phyloP scores from a whole-genome alignment of 306 rosid species.

The Cyclanthera cordifolia region DNA sequence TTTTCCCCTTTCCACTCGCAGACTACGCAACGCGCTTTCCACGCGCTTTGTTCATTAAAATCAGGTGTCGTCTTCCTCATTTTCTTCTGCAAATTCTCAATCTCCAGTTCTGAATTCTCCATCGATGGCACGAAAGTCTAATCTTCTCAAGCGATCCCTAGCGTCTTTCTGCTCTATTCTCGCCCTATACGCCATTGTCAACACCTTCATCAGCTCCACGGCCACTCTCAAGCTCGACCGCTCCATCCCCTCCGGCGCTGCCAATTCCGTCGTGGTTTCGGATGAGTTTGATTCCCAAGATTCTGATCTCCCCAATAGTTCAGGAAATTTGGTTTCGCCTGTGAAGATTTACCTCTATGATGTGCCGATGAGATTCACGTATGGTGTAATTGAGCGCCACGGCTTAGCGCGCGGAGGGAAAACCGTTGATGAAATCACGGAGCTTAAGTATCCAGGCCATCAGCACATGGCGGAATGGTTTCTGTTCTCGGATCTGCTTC shows the following conservation, averaged over 20 bases:
- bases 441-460: conserved; percentile 76
- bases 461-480: conserved; percentile 98
- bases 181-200: conserved; percentile 36
- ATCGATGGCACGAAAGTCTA: conserved; percentile 43
- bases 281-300: not conserved
- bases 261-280: conserved; percentile 21
- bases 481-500: conserved; percentile 46
- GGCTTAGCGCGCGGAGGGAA: conserved; percentile 14
- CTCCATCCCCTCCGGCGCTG: conserved; percentile 19
- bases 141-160: conserved; percentile 47
- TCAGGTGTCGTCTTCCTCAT: not conserved
- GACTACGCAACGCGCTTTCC: not conserved
- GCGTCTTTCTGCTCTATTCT: conserved; percentile 28
- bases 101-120: conserved; percentile 1
- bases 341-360: conserved; percentile 52
- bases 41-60: conserved; percentile 6
- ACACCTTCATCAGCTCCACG: conserved; percentile 34
- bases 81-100: not conserved
- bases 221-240: conserved; percentile 29
- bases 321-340: not conserved
- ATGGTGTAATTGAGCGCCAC: conserved; percentile 36
- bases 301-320: not conserved
- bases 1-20: not conserved
- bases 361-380: conserved; percentile 57
- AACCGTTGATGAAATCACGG: not conserved